Evolutionary conservation across 2,329 filamentous ascomycete species (phyloP).

Genomic region (Colletotrichum sp.): DNA sequence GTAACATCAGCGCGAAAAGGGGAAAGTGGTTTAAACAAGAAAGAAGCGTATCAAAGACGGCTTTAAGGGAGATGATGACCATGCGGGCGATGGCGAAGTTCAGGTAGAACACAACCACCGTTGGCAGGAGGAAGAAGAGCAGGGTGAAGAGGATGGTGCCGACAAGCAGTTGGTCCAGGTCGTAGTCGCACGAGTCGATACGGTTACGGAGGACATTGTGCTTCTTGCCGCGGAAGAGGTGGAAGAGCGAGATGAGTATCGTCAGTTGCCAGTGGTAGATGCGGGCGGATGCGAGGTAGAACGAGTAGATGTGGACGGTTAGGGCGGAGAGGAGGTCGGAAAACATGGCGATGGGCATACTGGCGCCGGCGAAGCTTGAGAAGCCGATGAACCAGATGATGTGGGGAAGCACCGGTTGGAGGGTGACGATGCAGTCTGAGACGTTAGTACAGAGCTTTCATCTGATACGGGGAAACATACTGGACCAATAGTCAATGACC

Average conservation of each 20-base stretch:
- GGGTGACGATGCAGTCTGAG: constrained; percentile 74
- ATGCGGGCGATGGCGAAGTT: constrained; percentile 95
- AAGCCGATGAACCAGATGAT: constrained; percentile 94
- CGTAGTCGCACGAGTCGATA: constrained; percentile 98
- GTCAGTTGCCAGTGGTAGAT: constrained; percentile 99
- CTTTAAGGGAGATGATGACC: constrained; percentile 93
- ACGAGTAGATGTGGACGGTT: constrained; percentile 96
- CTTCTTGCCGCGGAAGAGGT: constrained; percentile 97
- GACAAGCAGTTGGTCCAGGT: constrained; percentile 93
- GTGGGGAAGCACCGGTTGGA: constrained; percentile 81
- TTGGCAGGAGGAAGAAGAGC: constrained; percentile 92
- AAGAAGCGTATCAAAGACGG: constrained; percentile 85
- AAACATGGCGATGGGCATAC: constrained; percentile 94
- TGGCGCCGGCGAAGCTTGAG: constrained; percentile 93
- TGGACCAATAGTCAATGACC: constrained; percentile 98
- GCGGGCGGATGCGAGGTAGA: constrained; percentile 94
- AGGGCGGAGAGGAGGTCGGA: constrained; percentile 91
- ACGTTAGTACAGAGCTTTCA: constrained; percentile 25
- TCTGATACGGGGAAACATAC: constrained; percentile 50
- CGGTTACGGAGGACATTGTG: constrained; percentile 95
- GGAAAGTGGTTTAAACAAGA: constrained; percentile 98
- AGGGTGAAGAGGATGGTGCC: constrained; percentile 97
- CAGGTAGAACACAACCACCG: constrained; percentile 94
- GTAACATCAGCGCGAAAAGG: constrained; percentile 93
- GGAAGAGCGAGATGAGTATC: constrained; percentile 96